Percentiles rank a stretch among this genome's conserved stretches.
phyloP scores from a whole-genome alignment of 352 stramenopile genomes.

The Globisporangium solare region DNA sequence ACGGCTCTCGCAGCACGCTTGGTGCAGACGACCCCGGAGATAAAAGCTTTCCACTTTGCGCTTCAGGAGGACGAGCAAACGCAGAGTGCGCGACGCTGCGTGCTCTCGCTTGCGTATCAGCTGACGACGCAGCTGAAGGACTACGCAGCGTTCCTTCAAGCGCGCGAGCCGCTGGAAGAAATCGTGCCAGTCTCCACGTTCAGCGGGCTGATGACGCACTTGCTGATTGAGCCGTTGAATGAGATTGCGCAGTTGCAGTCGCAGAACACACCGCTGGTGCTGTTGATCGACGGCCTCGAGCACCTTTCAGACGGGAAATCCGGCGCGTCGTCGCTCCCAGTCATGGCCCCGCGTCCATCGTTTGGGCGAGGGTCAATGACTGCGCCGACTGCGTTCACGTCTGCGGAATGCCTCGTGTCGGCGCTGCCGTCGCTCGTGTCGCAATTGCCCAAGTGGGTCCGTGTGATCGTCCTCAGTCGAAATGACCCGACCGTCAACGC shows the following conservation, averaged over 20 bases:
- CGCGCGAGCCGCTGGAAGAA: constrained; percentile 66
- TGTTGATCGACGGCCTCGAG: constrained; percentile 68
- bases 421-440: constrained; percentile 43
- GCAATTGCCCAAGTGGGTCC: constrained; percentile 61
- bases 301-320: constrained; percentile 14
- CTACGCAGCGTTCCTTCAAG: constrained; percentile 62
- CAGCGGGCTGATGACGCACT: constrained; percentile 34
- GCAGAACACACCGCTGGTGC: constrained; percentile 40
- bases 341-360: too few relatives aligned
- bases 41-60: constrained; percentile 70
- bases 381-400: too few relatives aligned
- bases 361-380: too few relatives aligned
- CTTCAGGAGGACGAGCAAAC: constrained; percentile 74
- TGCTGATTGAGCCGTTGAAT: constrained; percentile 62
- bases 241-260: constrained; percentile 48
- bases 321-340: constrained; percentile 8
- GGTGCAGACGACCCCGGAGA: constrained; percentile 63
- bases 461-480: constrained; percentile 58
- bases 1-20: constrained; percentile 57
- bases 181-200: constrained; percentile 73
- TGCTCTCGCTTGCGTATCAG: constrained; percentile 70
- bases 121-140: constrained; percentile 69
- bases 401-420: constrained; percentile 57
- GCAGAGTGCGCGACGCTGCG: constrained; percentile 52
- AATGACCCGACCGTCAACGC: constrained; percentile 51